Base-by-base conservation (phyloP, 139 green algal species). In the Tetratostichococcus sp. region DNA sequence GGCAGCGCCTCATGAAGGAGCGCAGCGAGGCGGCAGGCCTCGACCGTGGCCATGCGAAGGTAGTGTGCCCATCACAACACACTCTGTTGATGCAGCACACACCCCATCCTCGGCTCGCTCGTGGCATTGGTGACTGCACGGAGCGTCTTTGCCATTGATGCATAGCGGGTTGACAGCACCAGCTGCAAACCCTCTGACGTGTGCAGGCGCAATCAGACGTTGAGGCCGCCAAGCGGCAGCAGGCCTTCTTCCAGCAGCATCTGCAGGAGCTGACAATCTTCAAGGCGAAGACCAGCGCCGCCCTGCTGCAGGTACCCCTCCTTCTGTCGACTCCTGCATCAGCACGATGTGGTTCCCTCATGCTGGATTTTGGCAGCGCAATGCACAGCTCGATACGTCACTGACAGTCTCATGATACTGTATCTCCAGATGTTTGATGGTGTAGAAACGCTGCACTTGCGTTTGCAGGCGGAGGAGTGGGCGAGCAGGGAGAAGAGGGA, bases 211-310 rank as follows among this genome's bases (percentile, higher is more conserved):
- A 82, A 43, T 26, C 43, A 65, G 43, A 43, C 8, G 42, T 58
- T 4, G 59, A 84, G 72, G 43, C 32, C 23, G 70, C 70, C 17
- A 65, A 79, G 73, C 32, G 65, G 35, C 83, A 78, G 74, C 75
- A 77, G 39, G 74, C 73, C 22, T 76, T 82, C 28, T 89, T 79
- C 74, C 66, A 81, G 70, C 30, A 75, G 32, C 78, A 79, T 14
- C 43, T 89, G 75, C 79, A 87, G 78, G 82, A 93, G 73, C 77
- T 94, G 16, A 85, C 82, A 33, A 69, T 94, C 33, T 94, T 92
- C 83, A 92, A 90, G 75, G 88, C 82, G 70, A 74, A 82, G 31
- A 85, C 84, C 14, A 83, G 88, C 42, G 77, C 90, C 30, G 82
- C 82, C 1, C 43, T 91, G 71, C 82, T 94, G 28, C 82, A 91